phyloP scores from a whole-genome alignment of 2,329 filamentous ascomycete species.

The Chaetoscypha palmicola region DNA sequence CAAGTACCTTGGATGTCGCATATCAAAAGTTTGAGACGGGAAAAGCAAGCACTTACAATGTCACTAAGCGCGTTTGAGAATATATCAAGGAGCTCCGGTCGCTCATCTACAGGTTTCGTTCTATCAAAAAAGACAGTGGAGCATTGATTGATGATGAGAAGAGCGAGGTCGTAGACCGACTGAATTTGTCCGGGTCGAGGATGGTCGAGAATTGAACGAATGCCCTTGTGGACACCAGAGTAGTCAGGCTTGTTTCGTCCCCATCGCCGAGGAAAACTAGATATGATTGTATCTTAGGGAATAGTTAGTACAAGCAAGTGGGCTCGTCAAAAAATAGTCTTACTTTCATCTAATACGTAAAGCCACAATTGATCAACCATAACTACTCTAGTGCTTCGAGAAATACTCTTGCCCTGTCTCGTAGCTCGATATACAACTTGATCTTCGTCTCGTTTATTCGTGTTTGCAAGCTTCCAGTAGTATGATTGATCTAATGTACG shows the following conservation, averaged over 20 bases:
- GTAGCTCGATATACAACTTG: conserved; percentile 13
- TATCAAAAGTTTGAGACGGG: background rate
- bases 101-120: conserved; percentile 26
- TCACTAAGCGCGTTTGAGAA: conserved; percentile 37
- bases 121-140: conserved; percentile 35
- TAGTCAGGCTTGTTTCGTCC: conserved; percentile 36
- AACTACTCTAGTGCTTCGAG: conserved; percentile 19
- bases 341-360: conserved; percentile 33
- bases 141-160: conserved; percentile 36
- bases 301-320: too few species aligned
- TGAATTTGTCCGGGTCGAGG: conserved; percentile 25
- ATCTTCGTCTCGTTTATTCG: conserved; percentile 8
- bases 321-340: background rate
- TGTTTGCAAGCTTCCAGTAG: conserved; percentile 9
- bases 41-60: conserved; percentile 28
- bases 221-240: conserved; percentile 35
- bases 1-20: background rate
- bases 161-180: conserved; percentile 32
- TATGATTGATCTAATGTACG: conserved; percentile 15
- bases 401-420: conserved; percentile 3
- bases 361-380: conserved; percentile 40
- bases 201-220: conserved; percentile 29
- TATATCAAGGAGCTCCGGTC: conserved; percentile 35
- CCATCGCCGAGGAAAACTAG: conserved; percentile 35
- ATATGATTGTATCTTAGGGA: conserved; percentile 32